phyloP scores from a whole-genome alignment of 2,329 filamentous ascomycete genomes.

The Incumbomyces delicatus region DNA sequence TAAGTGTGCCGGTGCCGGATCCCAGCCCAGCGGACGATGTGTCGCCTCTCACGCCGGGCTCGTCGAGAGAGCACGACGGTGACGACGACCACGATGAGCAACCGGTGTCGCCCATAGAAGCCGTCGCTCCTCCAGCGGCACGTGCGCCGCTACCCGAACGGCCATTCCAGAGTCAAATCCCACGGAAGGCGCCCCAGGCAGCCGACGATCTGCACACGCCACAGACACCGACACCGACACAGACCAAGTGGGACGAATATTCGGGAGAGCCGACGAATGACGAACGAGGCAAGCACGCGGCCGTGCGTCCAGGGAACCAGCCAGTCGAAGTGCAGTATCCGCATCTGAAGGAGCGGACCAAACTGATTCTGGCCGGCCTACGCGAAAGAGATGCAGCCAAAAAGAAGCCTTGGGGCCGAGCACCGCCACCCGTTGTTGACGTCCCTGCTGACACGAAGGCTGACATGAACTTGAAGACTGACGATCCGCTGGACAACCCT shows the following conservation, averaged over 20 bases:
- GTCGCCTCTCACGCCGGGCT: constrained; percentile 22
- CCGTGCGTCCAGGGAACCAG: constrained; percentile 19
- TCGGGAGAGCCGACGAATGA: constrained; percentile 57
- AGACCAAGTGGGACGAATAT: constrained; percentile 53
- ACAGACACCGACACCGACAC: constrained; percentile 18
- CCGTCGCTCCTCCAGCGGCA: constrained; percentile 23
- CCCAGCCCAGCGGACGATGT: constrained; percentile 10
- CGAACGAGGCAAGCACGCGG: constrained; percentile 38
- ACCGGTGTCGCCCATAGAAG: constrained; percentile 22
- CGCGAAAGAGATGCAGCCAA: constrained; percentile 26
- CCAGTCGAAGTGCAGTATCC: constrained; percentile 24
- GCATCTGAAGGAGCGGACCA: constrained; percentile 29
- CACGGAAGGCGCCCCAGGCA: constrained; percentile 19
- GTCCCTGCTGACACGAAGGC: constrained; percentile 11
- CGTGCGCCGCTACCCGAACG: constrained; percentile 10
- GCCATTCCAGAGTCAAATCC: constrained; percentile 12
- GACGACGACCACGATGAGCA: constrained; percentile 16
- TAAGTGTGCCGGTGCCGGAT: background rate
- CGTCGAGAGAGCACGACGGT: constrained; percentile 9
- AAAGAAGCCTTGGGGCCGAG: constrained; percentile 24
- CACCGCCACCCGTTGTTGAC: constrained; percentile 26
- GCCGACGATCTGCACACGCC: constrained; percentile 13
- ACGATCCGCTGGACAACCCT: constrained; percentile 35
- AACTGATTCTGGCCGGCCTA: constrained; percentile 23
- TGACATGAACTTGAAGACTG: too few species aligned